Base-by-base conservation (phyloP, 306 rosid species). In the Luffa aegyptiaca region DNA sequence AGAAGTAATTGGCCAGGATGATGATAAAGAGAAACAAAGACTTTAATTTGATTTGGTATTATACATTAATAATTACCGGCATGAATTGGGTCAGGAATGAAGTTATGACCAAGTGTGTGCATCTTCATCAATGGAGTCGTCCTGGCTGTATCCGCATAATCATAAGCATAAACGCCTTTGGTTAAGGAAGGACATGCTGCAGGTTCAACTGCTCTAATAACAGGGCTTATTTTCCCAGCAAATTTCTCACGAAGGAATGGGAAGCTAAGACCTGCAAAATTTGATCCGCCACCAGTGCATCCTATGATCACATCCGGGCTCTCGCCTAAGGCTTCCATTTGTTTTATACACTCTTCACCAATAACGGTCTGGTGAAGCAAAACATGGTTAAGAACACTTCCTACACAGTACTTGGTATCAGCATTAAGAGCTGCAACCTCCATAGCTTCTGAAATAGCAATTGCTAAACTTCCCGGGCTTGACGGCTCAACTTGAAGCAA, bases 61-160 rank as follows among this genome's bases (percentile, higher is more conserved):
- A n/a, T 10, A 41, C 14, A 26, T 26, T 26, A 26, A 26, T 26
- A 26, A n/a, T 41, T 41, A 36, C 98, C 98, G 5, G 98, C 92
- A 77, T 94, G 98, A 79, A 94, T 92, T 49, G 98, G 98, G 83
- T 94, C 98, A 0, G 98, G 98, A 83, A 94, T 82, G 76, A 94
- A 94, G 86, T 92, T 70, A 9, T 94, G 98, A 1, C 98, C 98
- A 77, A 94, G 94, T 4, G 97, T 94, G 78, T 92, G 98, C 98
- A 92, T 92, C 87, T 94, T 94, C 98, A 94, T 92, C 84, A 94
- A 83, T 8, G 98, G 98, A 77, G 98, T 94, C 93, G 92, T 21
- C 87, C 97, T 93, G 3, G 97, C 97, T 20, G 90, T 91, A 63
- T 94, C 98, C 57, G 97, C 97, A 83, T 79, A 92, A 86, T 94